Percentiles rank a stretch among this genome's conserved stretches.
phyloP scores from a whole-genome alignment of 345 rosid genomes.

The Firmiana major region DNA sequence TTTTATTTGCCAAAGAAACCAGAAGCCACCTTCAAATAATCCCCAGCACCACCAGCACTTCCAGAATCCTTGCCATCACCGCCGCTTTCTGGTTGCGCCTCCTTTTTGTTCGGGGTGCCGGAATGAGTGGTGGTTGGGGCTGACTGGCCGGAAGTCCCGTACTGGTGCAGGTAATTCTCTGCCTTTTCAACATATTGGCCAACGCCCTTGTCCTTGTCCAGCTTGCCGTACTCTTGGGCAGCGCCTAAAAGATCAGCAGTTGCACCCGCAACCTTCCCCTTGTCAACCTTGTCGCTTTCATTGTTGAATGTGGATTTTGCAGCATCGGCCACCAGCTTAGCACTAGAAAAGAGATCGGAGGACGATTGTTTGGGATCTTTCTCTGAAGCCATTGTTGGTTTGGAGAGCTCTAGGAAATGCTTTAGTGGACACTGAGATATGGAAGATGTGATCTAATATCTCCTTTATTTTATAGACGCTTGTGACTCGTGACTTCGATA shows the following conservation, averaged over 20 bases:
- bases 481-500: no score
- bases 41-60: conserved; percentile 17
- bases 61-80: conserved; percentile 34
- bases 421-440: no score
- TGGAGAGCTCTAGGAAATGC: no score
- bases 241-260: conserved; percentile 56
- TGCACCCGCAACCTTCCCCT: conserved; percentile 54
- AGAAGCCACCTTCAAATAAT: conserved; percentile 48
- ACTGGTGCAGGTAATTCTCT: conserved; percentile 59
- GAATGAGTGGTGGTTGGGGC: neutral
- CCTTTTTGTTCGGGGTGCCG: neutral
- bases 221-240: conserved; percentile 55
- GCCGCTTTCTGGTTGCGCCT: neutral
- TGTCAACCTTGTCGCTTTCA: conserved; percentile 48
- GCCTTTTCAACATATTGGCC: conserved; percentile 75
- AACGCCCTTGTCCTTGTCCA: conserved; percentile 42
- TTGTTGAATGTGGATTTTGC: conserved; percentile 41
- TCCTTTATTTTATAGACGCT: no score
- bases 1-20: conserved; percentile 43
- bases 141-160: conserved; percentile 31
- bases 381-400: conserved; percentile 8
- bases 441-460: no score
- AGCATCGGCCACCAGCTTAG: conserved; percentile 63
- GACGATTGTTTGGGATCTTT: conserved; percentile 33
- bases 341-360: conserved; percentile 59